Evolutionary conservation across 176 grass and related monocot species (phyloP), one percentile per base, ranked within the genome.

Genomic region (Eleusine indica): DNA sequence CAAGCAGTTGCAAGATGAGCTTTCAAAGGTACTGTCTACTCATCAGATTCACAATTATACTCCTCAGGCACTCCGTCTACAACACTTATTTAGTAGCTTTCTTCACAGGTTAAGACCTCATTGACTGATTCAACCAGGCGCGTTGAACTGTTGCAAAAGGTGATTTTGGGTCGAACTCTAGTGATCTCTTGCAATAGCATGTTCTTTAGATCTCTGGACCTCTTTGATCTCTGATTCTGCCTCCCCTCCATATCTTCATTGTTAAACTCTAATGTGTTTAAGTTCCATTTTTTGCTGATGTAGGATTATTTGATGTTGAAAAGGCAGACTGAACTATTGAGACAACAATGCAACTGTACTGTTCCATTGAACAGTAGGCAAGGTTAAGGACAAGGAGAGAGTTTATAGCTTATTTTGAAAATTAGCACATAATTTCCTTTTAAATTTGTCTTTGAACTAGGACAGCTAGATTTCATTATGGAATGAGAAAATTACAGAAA

Each of bases 1-100:
- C 76, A 87, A 60, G 43, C 87, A 91, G 41, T 60, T 95, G 63
- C 86, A 98, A 66, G 85, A 91, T 78, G 92, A 98, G 61, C 92
- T 95, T 56, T 74, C 84, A 21, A 95, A 95, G 90, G 92, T 93
- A 37, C 57, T 51, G 12, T 74, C 72, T 57, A 5, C 19, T 84
- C 40, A 3, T 30, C 39, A 75, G 32, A 66, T 80, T 43, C 6
- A 1, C 30, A 25, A 15, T 28, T 56, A 38, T 69, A 19, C 56
- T 74, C 35, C 60, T 74, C 54, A 51, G 14, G 18, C 71, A 42
- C 66, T 79, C 29, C 22, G 22, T 29, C 48, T 12, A 12, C 5
- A 51, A 10, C 38, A 74, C 58, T 85, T 12, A 88, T 79, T 10
- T 68, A 30, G 9, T 2, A 71, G 44, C 41, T 72, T 46, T 70